Base-by-base conservation (phyloP, 202 grass and related monocot genomes). In the Schoenoplectus tabernaemontani region DNA sequence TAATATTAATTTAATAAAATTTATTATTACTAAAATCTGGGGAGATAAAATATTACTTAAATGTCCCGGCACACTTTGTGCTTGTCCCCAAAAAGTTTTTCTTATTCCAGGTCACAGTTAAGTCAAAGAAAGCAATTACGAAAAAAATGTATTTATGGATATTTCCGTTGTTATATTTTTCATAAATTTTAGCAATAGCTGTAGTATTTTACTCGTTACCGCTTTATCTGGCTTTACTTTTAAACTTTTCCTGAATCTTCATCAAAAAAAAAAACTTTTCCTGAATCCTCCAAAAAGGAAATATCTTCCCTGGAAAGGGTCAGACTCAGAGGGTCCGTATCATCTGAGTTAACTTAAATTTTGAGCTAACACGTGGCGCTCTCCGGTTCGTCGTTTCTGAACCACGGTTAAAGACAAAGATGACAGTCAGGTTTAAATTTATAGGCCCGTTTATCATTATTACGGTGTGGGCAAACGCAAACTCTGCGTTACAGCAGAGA, bases 141-240 rank as follows among this genome's bases (percentile, higher is more conserved):
- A 11, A 73, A 34, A 37, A 11, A 17, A 10, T 34, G 13, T 53
- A 30, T 36, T 56, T 36, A 57, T 76, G 47, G 47, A 33, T 3
- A 76, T 12, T 51, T 53, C 24, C 13, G 36, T 41, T 20, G 24
- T 13, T 76, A 22, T 28, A 7, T 72, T 32, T 50, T 72, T 23
- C 13, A 28, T 50, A 30, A 72, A 19, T 23, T 24, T 54, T 36
- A 20, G 28, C 17, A 56, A 47, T 75, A 75, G 50, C 71, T 30
- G 71, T 76, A 76, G 71, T 20, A 56, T 16, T 33, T 32, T 60
- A 28, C 7, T 60, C 8, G 12, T 53, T 19, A 47, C 47, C 47
- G 15, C 44, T 3, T 56, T 75, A 54, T 36, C 48, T 54, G 70
- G 70, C 70, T 75, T 75, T 75, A 54, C 26, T 75, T 66, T 44